These are phyloP conservation scores for Aspergillus ellipticus DNA, from an alignment of 495 filamentous ascomycete genomes.

Conservation along the genomic window DNA sequence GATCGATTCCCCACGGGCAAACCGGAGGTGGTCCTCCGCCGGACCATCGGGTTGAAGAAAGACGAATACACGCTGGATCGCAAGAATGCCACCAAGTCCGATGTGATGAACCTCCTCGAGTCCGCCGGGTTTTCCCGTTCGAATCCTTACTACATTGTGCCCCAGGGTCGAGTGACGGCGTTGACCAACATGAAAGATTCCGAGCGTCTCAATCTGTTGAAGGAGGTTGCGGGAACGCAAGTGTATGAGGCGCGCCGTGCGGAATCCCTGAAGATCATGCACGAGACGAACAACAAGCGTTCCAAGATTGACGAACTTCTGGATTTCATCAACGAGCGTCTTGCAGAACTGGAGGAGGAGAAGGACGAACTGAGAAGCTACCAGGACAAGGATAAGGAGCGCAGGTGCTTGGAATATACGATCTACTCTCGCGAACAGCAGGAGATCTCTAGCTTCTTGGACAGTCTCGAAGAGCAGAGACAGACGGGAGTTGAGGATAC, in stretches of 20 bases:
- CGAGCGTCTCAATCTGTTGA: slow-evolving; percentile 81
- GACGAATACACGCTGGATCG: slow-evolving; percentile 96
- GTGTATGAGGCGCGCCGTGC: slow-evolving; percentile 89
- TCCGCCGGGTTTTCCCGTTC: slow-evolving; percentile 94
- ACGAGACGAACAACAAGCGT: slow-evolving; percentile 90
- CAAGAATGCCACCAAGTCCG: slow-evolving; percentile 90
- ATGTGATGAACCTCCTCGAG: slow-evolving; percentile 94
- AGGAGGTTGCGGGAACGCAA: slow-evolving; percentile 96
- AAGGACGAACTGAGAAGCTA: slow-evolving; percentile 91
- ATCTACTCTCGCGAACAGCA: slow-evolving; percentile 88
- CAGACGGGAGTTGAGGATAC: slow-evolving; percentile 77
- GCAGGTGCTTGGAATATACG: slow-evolving; percentile 88
- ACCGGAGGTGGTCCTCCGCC: slow-evolving; percentile 80
- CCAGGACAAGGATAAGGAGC: slow-evolving; percentile 92
- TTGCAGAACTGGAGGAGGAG: slow-evolving; percentile 90
- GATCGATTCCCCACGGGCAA: slow-evolving; percentile 94
- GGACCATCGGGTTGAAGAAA: slow-evolving; percentile 96
- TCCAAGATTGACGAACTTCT: slow-evolving; percentile 90
- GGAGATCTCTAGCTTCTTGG: slow-evolving; percentile 69
- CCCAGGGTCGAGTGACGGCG: slow-evolving; percentile 91
- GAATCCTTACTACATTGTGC: slow-evolving; percentile 99
- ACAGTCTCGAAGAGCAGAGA: slow-evolving; percentile 76
- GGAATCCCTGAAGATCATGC: slow-evolving; percentile 95
- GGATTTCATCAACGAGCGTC: slow-evolving; percentile 83
- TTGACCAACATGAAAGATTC: slow-evolving; percentile 98